Base-by-base conservation (phyloP, 179 eudicot genomes). In the Silene noctiflora region DNA sequence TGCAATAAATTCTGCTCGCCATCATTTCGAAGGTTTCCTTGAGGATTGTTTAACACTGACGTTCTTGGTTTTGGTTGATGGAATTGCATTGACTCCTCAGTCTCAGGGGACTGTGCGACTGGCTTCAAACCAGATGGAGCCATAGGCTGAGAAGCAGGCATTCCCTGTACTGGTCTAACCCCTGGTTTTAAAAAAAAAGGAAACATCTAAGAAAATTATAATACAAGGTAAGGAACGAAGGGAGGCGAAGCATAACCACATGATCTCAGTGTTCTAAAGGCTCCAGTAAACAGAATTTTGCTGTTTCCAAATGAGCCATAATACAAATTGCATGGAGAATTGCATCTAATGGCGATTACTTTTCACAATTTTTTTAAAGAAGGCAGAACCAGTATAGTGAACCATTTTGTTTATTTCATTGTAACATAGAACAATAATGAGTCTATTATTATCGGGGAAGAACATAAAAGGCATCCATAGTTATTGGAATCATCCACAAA, bases 41-140 rank as follows among this genome's bases (percentile, higher is more conserved):
- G 89, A 77, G 88, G 78, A 83, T 89, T 88, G 80, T 89, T 91
- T 75, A 86, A 74, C 14, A 73, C 90, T 60, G 89, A 86, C 75
- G 88, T 83, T 83, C 83, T 84, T 24, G 92, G 75, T 78, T 83
- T 95, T 25, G 86, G 88, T 76, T 81, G 89, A 77, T 84, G 80
- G 71, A 89, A 84, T 67, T 81, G 90, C 78, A 71, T 78, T 72
- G 67, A 53, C 73, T 82, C 85, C 48, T 87, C 91, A 75, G 87
- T 74, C 71, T 82, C 87, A 76, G 89, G 87, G 58, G 88, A 63
- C 75, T 85, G 95, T 76, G 84, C 79, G 72, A 85, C 89, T 71
- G 90, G 91, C 86, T 84, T 87, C 51, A 76, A 21, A 76, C 85
- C 85, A 79, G 82, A 81, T 74, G 81, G 81, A 71, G 83, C 39